Evolutionary conservation across 2,329 filamentous ascomycete species (phyloP).

Genomic region (Hypoxylon sp.): DNA sequence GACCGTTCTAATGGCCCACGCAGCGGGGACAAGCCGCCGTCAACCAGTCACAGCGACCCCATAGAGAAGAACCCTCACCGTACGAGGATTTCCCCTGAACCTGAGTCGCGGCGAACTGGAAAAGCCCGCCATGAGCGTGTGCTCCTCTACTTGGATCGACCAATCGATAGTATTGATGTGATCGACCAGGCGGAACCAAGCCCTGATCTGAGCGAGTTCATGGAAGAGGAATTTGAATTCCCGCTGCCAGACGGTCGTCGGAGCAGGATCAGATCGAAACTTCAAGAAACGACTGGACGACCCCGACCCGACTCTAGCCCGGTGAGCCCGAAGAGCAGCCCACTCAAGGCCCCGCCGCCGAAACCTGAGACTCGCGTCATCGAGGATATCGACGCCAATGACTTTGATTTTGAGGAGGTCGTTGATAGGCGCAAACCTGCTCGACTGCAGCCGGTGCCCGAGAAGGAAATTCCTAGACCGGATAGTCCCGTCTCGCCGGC

Average conservation of each 20-base stretch:
- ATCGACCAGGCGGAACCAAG: constrained; percentile 51
- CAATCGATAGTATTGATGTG: constrained; percentile 46
- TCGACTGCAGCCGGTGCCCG: constrained; percentile 29
- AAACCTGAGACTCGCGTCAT: constrained; percentile 22
- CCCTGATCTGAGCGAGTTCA: constrained; percentile 59
- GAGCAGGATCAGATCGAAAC: constrained; percentile 43
- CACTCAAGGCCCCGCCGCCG: constrained; percentile 21
- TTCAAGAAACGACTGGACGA: constrained; percentile 23
- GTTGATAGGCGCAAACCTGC: constrained; percentile 21
- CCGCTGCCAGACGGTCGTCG: constrained; percentile 43
- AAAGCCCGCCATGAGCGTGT: constrained; percentile 52
- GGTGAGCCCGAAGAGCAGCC: constrained; percentile 35
- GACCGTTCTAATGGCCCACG: constrained; percentile 36
- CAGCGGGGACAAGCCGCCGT: constrained; percentile 21
- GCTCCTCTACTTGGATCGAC: constrained; percentile 55
- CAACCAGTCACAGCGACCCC: constrained; percentile 34
- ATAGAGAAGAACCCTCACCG: constrained; percentile 15
- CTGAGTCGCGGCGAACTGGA: constrained; percentile 34
- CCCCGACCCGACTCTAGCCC: constrained; percentile 45
- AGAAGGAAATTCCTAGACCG: constrained; percentile 56
- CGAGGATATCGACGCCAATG: constrained; percentile 47
- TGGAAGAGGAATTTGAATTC: constrained; percentile 51
- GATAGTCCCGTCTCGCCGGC: constrained; percentile 55
- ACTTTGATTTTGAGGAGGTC: constrained; percentile 42
- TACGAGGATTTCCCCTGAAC: constrained; percentile 23